phyloP scores from a whole-genome alignment of 2,329 filamentous ascomycete genomes.

The Neofusicoccum sp. region DNA sequence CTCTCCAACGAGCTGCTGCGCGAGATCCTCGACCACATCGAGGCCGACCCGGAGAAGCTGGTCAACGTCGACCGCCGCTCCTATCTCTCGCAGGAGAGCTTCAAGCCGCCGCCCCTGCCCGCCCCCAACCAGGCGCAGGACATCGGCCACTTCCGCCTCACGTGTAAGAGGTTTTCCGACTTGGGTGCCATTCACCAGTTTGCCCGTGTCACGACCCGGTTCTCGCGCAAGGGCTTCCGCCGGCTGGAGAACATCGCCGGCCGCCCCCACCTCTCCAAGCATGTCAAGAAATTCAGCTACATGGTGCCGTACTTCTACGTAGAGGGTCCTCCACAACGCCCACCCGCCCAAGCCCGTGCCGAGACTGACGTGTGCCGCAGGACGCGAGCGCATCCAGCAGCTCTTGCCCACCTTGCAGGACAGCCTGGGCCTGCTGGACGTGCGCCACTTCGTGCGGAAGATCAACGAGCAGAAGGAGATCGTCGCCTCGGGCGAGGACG shows the following conservation, averaged over 20 bases:
- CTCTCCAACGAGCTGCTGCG: conserved; percentile 55
- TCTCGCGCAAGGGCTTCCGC: conserved; percentile 53
- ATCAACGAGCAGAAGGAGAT: conserved; percentile 55
- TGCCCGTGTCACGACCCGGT: conserved; percentile 54
- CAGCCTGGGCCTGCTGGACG: conserved; percentile 40
- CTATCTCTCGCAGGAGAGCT: conserved; percentile 56
- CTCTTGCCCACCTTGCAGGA: conserved; percentile 40
- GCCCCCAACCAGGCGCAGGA: conserved; percentile 47
- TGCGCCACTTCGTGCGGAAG: conserved; percentile 48
- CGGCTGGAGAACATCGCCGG: conserved; percentile 53
- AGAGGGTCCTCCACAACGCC: conserved; percentile 46
- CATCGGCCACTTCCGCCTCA: conserved; percentile 51
- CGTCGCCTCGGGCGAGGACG: conserved; percentile 54
- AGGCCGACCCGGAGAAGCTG: conserved; percentile 54
- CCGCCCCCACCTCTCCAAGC: conserved; percentile 52
- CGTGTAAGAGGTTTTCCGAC: conserved; percentile 53
- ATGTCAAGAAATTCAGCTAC: conserved; percentile 64
- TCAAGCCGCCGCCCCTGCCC: conserved; percentile 48
- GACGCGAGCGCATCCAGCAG: conserved; percentile 44
- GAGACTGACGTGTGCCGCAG: conserved; percentile 28
- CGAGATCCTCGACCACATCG: conserved; percentile 55
- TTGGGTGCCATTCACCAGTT: conserved; percentile 56
- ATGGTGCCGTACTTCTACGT: conserved; percentile 62
- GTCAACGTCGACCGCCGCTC: conserved; percentile 53
- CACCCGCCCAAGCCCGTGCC: conserved; percentile 30